Evolutionary conservation across 1,284 basidiomycete genomes (phyloP).

Genomic region (Tilletia walkeri): DNA sequence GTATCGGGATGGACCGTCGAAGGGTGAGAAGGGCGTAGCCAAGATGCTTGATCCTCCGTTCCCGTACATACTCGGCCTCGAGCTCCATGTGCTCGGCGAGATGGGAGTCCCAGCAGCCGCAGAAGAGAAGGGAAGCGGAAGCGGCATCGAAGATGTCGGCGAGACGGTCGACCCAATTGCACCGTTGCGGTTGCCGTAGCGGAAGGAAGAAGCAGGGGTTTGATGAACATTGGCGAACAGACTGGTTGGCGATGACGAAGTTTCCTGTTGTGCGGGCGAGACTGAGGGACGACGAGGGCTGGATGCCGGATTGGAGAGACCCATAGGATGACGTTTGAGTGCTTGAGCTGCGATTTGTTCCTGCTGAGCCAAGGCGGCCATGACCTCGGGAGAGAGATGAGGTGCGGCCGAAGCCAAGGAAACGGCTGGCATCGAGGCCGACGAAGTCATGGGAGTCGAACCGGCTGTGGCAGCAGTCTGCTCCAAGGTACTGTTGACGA

Average conservation of each 20-base stretch:
- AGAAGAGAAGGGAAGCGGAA: not conserved
- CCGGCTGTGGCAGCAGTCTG: not conserved
- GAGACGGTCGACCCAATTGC: not conserved
- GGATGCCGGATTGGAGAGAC: not conserved
- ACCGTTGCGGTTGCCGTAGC: not conserved
- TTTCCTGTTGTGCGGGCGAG: not conserved
- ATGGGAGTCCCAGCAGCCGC: constrained; percentile 4
- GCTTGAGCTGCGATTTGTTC: constrained; percentile 6
- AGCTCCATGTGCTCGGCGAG: constrained; percentile 7
- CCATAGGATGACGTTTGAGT: not conserved
- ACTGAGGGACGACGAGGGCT: not conserved
- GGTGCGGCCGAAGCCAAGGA: not conserved
- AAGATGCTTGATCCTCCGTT: not conserved
- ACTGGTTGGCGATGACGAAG: not conserved
- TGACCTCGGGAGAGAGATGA: constrained; percentile 2
- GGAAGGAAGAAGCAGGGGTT: constrained; percentile 2
- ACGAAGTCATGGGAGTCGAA: not conserved
- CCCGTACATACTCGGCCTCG: not conserved
- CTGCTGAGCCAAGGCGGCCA: constrained; percentile 12
- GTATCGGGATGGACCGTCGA: not conserved
- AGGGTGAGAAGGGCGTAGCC: constrained; percentile 6
- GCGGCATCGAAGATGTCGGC: not conserved
- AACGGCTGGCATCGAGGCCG: not conserved
- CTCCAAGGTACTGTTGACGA: constrained; percentile 9
- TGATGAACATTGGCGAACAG: constrained; percentile 3